Conservation (phyloP, 306 rosid genomes). For the Abrus precatorius region DNA sequence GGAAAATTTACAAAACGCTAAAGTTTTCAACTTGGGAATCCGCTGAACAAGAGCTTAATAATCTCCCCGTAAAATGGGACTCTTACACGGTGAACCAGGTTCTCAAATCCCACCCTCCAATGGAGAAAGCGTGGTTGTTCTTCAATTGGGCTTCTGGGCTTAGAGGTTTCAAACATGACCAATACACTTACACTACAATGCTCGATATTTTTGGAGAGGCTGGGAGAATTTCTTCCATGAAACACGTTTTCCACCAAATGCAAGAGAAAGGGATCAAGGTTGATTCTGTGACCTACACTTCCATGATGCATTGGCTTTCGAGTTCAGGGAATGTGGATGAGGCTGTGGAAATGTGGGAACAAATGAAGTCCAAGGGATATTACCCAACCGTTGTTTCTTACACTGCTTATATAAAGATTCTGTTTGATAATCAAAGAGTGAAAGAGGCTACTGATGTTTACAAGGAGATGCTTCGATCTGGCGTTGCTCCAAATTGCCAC, state of each 20-base stretch:
- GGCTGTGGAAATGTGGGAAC: constrained; percentile 77
- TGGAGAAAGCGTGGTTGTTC: constrained; percentile 91
- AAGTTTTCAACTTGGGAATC: constrained; percentile 78
- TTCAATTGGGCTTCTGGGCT: constrained; percentile 78
- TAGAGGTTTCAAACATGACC: constrained; percentile 78
- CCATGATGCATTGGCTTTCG: constrained; percentile 89
- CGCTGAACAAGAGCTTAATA: constrained; percentile 61
- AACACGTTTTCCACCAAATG: constrained; percentile 73
- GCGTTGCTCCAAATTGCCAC: constrained; percentile 70
- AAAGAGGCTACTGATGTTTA: constrained; percentile 71
- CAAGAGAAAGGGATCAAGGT: constrained; percentile 68
- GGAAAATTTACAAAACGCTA: constrained; percentile 59
- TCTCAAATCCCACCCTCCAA: constrained; percentile 85
- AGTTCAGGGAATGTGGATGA: constrained; percentile 65
- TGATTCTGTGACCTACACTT: constrained; percentile 82
- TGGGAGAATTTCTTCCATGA: constrained; percentile 88
- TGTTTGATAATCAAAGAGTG: constrained; percentile 57
- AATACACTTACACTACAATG: constrained; percentile 87
- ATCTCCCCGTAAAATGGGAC: constrained; percentile 76
- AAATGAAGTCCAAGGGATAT: constrained; percentile 72
- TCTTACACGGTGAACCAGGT: constrained; percentile 85
- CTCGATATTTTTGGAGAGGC: constrained; percentile 90
- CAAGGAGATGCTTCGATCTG: constrained; percentile 74
- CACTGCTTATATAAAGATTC: constrained; percentile 80
- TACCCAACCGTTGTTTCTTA: constrained; percentile 76